Conservation (phyloP, 2,329 filamentous ascomycete genomes). For the Exophiala sideris region DNA sequence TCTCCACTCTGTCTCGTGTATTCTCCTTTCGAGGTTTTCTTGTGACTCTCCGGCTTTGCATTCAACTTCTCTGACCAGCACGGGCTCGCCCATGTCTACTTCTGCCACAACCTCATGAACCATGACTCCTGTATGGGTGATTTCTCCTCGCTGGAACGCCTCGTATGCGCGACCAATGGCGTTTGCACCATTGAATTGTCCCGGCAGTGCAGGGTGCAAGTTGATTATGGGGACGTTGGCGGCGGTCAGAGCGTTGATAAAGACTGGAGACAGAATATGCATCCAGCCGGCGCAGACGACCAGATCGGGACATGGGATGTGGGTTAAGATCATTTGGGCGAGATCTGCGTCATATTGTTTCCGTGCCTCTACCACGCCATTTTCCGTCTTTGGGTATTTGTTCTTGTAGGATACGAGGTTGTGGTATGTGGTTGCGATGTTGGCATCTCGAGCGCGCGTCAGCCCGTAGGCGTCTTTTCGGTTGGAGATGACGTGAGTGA, state of each 20-base stretch:
- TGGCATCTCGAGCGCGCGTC: conserved; percentile 55
- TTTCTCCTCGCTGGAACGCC: conserved; percentile 66
- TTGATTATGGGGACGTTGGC: conserved; percentile 72
- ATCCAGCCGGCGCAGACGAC: conserved; percentile 85
- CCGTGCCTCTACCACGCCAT: conserved; percentile 53
- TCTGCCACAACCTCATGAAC: conserved; percentile 77
- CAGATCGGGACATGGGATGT: conserved; percentile 60
- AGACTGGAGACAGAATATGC: conserved; percentile 70
- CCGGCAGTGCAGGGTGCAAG: conserved; percentile 71
- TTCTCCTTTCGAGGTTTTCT: conserved; percentile 64
- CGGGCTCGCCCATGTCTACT: conserved; percentile 75
- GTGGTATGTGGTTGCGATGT: conserved; percentile 74
- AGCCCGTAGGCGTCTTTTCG: conserved; percentile 63
- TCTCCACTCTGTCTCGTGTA: conserved; percentile 73
- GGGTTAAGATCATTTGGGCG: conserved; percentile 62
- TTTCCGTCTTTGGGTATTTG: conserved; percentile 55
- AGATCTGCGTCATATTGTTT: conserved; percentile 72
- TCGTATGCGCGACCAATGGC: conserved; percentile 76
- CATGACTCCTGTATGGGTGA: conserved; percentile 76
- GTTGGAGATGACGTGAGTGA: conserved; percentile 65
- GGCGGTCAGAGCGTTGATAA: conserved; percentile 64
- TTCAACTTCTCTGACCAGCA: conserved; percentile 67
- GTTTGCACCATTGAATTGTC: conserved; percentile 70
- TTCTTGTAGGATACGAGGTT: conserved; percentile 76
- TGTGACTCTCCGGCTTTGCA: conserved; percentile 62